phyloP scores from a whole-genome alignment of 2,329 filamentous ascomycete species.

The Acephala macrosclerotiorum region DNA sequence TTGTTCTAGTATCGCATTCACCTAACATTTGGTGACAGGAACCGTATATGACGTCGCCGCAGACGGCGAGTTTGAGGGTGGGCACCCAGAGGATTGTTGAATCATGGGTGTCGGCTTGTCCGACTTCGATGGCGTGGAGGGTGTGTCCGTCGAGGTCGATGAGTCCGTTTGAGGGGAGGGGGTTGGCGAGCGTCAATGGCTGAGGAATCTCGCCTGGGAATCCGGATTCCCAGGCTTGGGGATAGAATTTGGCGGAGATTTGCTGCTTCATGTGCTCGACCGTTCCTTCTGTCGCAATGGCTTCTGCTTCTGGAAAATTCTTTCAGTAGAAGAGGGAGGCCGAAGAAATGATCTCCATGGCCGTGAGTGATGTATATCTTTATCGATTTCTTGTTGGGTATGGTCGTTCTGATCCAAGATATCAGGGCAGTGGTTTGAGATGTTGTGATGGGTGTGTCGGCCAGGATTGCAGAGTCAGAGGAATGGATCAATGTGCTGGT shows the following conservation, averaged over 20 bases:
- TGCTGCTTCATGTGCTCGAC: slow-evolving; percentile 20
- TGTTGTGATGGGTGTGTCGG: slow-evolving; percentile 47
- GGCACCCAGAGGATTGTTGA: slow-evolving; percentile 48
- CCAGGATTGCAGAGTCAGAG: slow-evolving; percentile 46
- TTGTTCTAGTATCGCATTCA: slow-evolving; percentile 45
- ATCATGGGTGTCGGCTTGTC: slow-evolving; percentile 36
- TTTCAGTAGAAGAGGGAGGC: slow-evolving; percentile 32
- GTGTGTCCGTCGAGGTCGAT: slow-evolving; percentile 36
- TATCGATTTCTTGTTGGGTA: slow-evolving; percentile 39
- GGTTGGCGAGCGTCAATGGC: slow-evolving; percentile 25
- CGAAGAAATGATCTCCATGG: slow-evolving; percentile 52
- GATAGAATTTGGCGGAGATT: neutral
- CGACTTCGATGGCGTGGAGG: slow-evolving; percentile 36
- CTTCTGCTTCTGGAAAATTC: slow-evolving; percentile 32
- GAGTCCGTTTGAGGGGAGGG: slow-evolving; percentile 24
- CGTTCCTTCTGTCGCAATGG: slow-evolving; percentile 34
- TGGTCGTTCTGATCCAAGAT: slow-evolving; percentile 47
- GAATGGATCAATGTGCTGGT: slow-evolving; percentile 31
- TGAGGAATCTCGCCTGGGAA: slow-evolving; percentile 12
- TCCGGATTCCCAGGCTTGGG: neutral
- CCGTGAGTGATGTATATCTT: slow-evolving; percentile 52
- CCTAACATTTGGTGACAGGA: slow-evolving; percentile 46
- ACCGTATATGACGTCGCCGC: slow-evolving; percentile 50
- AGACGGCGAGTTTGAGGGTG: slow-evolving; percentile 45
- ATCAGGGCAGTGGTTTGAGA: slow-evolving; percentile 43